These are phyloP conservation scores for Plasmopara viticola DNA, from an alignment of 352 stramenopile genomes.

Conservation along the genomic window DNA sequence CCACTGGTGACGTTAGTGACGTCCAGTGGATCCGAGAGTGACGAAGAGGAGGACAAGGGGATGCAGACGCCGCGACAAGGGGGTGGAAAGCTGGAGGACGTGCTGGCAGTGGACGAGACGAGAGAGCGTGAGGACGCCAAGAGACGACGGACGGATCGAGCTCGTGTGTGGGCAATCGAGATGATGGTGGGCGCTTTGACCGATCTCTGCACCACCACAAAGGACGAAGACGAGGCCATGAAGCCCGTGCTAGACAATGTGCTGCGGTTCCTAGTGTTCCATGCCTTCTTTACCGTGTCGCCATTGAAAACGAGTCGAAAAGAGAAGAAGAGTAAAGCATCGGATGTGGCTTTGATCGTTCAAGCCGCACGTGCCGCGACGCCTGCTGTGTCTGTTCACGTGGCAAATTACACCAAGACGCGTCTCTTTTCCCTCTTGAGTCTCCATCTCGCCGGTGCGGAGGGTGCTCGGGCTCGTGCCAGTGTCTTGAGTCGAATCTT, in stretches of 20 bases:
- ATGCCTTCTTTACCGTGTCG: constrained; percentile 54
- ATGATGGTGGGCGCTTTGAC: constrained; percentile 41
- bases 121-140: constrained; percentile 58
- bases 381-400: constrained; percentile 42
- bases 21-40: constrained; percentile 25
- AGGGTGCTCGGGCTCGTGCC: constrained; percentile 17
- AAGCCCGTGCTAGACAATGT: constrained; percentile 31
- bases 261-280: constrained; percentile 61
- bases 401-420: constrained; percentile 46
- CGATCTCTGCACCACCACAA: constrained; percentile 31
- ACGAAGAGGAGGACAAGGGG: constrained; percentile 29
- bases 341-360: constrained; percentile 12
- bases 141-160: constrained; percentile 49
- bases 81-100: constrained; percentile 51
- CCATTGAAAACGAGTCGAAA: constrained; percentile 39
- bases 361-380: constrained; percentile 22
- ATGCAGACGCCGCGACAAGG: constrained; percentile 39
- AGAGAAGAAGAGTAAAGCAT: constrained; percentile 25
- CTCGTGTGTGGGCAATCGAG: constrained; percentile 72
- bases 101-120: constrained; percentile 73
- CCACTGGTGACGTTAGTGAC: constrained; percentile 56
- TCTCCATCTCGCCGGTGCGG: constrained; percentile 37
- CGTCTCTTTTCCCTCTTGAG: constrained; percentile 63
- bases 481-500: constrained; percentile 53
- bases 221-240: constrained; percentile 7